Base-by-base conservation (phyloP, 495 filamentous ascomycete species). In the Penicillium pancosmium region DNA sequence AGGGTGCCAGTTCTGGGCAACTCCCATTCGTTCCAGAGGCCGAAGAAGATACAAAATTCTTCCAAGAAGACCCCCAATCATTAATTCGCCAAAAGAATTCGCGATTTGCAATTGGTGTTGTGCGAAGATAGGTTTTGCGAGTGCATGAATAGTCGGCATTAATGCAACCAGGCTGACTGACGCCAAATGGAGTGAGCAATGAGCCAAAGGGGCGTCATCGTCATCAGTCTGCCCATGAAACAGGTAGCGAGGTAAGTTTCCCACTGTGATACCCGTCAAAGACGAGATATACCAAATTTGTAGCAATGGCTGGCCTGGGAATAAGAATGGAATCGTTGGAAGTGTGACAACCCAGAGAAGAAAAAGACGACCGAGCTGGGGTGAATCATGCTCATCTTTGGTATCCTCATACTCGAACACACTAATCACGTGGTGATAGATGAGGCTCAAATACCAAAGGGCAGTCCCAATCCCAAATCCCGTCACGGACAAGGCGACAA, bases 401-500 rank as follows among this genome's bases (percentile, higher is more conserved):
- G 41, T 9, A n/a, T 23, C 19, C n/a, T 36, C 44, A n/a, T 23
- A 27, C 5, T 35, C 12, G 27, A 49, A 44, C 8, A 19, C 41
- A 18, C 41, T 16, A 16, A 44, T 12, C 8, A 44, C 8, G 13
- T 19, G 41, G 41, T 44, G 16, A n/a, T 19, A 44, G n/a, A 44
- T 16, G 16, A 16, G 12, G 19, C 1, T 16, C n/a, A 40, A 21
- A 19, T 47, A 36, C 51, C 48, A 56, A 5, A 58, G 51, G 2
- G 56, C 23, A 12, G 43, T 55, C 21, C 60, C 60, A 18, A 36
- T 40, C 23, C 55, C 35, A 23, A 58, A 58, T 16, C 31, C 44
- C 15, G 57, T 46, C 23, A 58, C 52, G 0, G 60, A 41, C 35
- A 62, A 48, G 12, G 60, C 52, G 33, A 34, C 34, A 15, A 50